Evolutionary conservation across 169 alveolate species (phyloP).

Genomic region (Cryptosporidium parvum): DNA sequence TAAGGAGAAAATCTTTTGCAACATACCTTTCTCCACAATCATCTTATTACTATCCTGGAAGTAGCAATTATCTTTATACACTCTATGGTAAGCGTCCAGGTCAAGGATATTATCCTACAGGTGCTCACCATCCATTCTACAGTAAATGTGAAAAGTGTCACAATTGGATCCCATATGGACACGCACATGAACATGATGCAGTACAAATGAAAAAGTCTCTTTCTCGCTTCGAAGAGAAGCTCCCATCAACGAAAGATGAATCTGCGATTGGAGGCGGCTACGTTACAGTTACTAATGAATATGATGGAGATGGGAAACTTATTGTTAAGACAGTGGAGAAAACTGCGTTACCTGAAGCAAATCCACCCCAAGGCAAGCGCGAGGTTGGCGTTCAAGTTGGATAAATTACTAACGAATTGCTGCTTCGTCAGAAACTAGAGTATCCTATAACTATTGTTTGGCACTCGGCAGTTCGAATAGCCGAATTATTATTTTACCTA

Average conservation of each 20-base stretch:
- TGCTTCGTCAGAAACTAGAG: background rate
- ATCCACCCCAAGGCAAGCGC: background rate
- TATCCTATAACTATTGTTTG: background rate
- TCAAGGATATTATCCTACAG: background rate
- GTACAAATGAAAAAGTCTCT: background rate
- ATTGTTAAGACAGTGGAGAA: background rate
- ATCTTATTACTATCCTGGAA: background rate
- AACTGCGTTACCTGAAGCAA: background rate
- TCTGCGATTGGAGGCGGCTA: background rate
- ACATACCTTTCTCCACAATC: slow-evolving; percentile 13
- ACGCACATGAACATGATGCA: background rate
- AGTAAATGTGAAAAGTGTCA: slow-evolving; percentile 1
- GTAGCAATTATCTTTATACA: too few relatives aligned
- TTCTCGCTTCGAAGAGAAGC: background rate
- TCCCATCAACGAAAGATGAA: background rate
- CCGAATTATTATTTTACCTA: too few relatives aligned
- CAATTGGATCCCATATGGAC: slow-evolving; percentile 31
- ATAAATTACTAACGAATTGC: background rate
- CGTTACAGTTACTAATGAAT: background rate
- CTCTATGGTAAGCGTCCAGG: background rate
- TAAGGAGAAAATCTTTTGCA: slow-evolving; percentile 18
- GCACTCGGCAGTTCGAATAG: background rate
- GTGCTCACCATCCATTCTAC: background rate
- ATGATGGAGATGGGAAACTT: background rate
- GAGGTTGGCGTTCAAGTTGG: too few relatives aligned